phyloP scores from a whole-genome alignment of 768 basidiomycete genomes.

The Leccinum fibrillosum region DNA sequence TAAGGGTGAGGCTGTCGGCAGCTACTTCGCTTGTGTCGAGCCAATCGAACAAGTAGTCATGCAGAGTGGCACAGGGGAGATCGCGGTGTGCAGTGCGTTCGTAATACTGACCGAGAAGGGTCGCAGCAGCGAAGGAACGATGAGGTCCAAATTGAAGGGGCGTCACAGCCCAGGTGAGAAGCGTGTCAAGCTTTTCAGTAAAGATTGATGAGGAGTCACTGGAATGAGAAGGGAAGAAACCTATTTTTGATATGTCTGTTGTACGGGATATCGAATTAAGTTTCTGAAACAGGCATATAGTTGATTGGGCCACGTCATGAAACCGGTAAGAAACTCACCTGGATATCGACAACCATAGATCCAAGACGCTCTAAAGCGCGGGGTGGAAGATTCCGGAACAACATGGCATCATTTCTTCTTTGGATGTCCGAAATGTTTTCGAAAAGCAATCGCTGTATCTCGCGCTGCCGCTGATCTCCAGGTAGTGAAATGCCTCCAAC shows the following conservation, averaged over 20 bases:
- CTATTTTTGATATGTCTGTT: conserved; percentile 55
- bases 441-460: conserved; percentile 47
- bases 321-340: conserved; percentile 26
- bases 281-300: conserved; percentile 41
- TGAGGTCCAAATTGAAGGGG: conserved; percentile 82
- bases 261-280: conserved; percentile 72
- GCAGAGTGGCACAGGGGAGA: conserved; percentile 57
- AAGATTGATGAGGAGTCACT: conserved; percentile 41
- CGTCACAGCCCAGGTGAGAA: conserved; percentile 80
- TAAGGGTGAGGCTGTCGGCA: conserved; percentile 51
- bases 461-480: conserved; percentile 34
- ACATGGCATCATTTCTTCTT: conserved; percentile 76
- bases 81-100: conserved; percentile 64
- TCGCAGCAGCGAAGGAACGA: conserved; percentile 69
- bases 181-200: conserved; percentile 65
- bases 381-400: conserved; percentile 64
- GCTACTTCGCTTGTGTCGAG: conserved; percentile 65
- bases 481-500: conserved; percentile 26
- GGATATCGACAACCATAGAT: conserved; percentile 56
- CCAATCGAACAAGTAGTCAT: conserved; percentile 81
- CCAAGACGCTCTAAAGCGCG: conserved; percentile 58
- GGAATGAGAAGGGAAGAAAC: conserved; percentile 53
- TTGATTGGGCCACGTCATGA: not conserved
- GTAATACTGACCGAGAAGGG: conserved; percentile 62
- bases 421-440: conserved; percentile 69